Conservation (phyloP, 371 early-diverging fungal species). For the Ordospora colligata region DNA sequence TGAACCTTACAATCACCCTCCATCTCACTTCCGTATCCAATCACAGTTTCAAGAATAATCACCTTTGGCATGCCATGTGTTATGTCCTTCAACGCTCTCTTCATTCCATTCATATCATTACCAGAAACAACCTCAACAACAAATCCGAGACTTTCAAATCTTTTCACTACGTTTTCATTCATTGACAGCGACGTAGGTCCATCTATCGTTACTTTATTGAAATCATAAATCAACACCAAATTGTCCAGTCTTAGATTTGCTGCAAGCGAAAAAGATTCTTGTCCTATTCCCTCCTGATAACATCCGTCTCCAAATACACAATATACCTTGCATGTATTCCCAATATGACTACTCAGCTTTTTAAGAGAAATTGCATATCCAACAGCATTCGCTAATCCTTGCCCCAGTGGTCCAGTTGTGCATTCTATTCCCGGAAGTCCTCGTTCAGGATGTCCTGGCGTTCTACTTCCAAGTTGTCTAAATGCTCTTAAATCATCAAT, state of each 20-base stretch:
- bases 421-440: slow-evolving; percentile 91
- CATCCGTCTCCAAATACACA: slow-evolving; percentile 92
- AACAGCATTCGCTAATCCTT: slow-evolving; percentile 86
- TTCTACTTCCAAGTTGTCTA: slow-evolving; percentile 70
- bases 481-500: slow-evolving; percentile 84
- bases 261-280: slow-evolving; percentile 89
- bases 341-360: slow-evolving; percentile 62
- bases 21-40: slow-evolving; percentile 72
- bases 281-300: slow-evolving; percentile 89
- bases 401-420: slow-evolving; percentile 95
- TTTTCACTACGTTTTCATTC: slow-evolving; percentile 78
- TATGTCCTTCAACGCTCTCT: slow-evolving; percentile 64
- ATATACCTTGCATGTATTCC: slow-evolving; percentile 72
- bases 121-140: slow-evolving; percentile 70
- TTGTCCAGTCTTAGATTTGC: slow-evolving; percentile 90
- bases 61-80: slow-evolving; percentile 57
- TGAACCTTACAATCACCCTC: slow-evolving; percentile 76
- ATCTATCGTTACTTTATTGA: slow-evolving; percentile 88
- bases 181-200: slow-evolving; percentile 70
- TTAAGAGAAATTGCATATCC: slow-evolving; percentile 77
- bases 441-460: slow-evolving; percentile 59
- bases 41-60: slow-evolving; percentile 62
- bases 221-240: slow-evolving; percentile 87
- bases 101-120: slow-evolving; percentile 70
- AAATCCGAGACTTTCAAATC: slow-evolving; percentile 86